Conservation (phyloP, 2,329 filamentous ascomycete genomes). For the Metarhizium guizhouense region DNA sequence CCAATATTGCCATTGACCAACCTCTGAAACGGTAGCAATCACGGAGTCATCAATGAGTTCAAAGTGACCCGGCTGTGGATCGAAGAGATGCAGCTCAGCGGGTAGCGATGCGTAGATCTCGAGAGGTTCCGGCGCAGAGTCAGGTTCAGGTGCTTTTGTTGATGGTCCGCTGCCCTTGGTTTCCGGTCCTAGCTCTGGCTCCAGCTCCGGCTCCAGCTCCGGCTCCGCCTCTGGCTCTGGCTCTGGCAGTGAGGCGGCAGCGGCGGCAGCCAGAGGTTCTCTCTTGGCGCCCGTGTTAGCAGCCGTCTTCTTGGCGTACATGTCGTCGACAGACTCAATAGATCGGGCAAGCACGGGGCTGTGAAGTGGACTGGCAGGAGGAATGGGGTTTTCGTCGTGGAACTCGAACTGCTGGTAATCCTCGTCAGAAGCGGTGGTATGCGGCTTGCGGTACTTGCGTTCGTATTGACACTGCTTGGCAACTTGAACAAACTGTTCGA, state of each 20-base stretch:
- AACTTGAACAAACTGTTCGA: slow-evolving; percentile 71
- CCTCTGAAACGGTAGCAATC: slow-evolving; percentile 71
- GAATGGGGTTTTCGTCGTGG: slow-evolving; percentile 52
- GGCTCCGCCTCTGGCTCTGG: slow-evolving; percentile 14
- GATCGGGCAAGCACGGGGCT: slow-evolving; percentile 47
- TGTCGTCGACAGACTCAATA: slow-evolving; percentile 48
- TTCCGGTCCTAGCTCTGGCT: background rate
- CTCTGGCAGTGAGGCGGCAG: slow-evolving; percentile 6
- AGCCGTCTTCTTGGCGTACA: slow-evolving; percentile 35
- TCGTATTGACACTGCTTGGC: slow-evolving; percentile 96
- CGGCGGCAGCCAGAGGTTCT: slow-evolving; percentile 20
- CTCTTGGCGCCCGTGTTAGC: slow-evolving; percentile 40
- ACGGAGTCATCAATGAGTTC: slow-evolving; percentile 68
- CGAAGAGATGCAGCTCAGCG: slow-evolving; percentile 87
- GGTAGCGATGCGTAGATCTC: slow-evolving; percentile 67
- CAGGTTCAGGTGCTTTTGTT: slow-evolving; percentile 1
- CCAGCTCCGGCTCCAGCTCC: slow-evolving; percentile 17
- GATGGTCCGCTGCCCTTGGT: background rate
- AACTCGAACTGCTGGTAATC: slow-evolving; percentile 83
- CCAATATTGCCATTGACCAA: slow-evolving; percentile 93
- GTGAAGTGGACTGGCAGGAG: slow-evolving; percentile 53
- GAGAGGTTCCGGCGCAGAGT: slow-evolving; percentile 49
- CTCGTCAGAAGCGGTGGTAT: slow-evolving; percentile 69
- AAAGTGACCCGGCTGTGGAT: slow-evolving; percentile 81
- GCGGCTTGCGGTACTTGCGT: slow-evolving; percentile 76